Evolutionary conservation across 306 rosid genomes (phyloP), one percentile per base, ranked within the genome.

Genomic region (Rubus idaeus): DNA sequence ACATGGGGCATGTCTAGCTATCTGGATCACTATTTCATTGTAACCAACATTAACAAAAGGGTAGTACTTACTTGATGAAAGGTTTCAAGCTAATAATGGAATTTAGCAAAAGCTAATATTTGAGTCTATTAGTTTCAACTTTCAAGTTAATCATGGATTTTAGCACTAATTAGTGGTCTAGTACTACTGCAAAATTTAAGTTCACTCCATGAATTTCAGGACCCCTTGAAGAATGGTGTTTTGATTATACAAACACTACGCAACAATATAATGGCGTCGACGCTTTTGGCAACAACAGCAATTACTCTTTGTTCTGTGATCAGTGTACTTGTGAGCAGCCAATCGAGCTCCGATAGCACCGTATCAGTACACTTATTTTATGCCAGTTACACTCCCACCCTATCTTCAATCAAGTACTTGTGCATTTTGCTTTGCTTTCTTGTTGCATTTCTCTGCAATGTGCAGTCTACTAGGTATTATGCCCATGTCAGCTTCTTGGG

Each of bases 401-500:
- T 56, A 23, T 42, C 86, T 82, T 78, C 94, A 55, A 50, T 85
- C 73, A 94, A 94, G 76, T 84, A 82, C 80, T 87, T 90, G 60
- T 84, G 88, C 23, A 86, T 94, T 80, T 84, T 92, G 49, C n/a
- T 89, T 3, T 91, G 97, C 80, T 94, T 90, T 81, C 94, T 94
- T 51, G 62, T 89, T 75, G 98, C 96, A 62, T 94, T 94, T 73
- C 75, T 94, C 70, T 91, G 96, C 88, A 86, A 94, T 81, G 88
- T 91, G 77, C 97, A 91, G 83, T 88, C 92, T 42, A 91, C 90
- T 51, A 89, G 97, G 82, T 88, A 87, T 77, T 94, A 86, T 77
- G 87, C 94, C 65, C 94, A 90, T 86, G 94, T 90, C 16, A 91
- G 96, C 77, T 94, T 94, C 84, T 75, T 91, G 81, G 88, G 80